Conservation (phyloP, 2,329 filamentous ascomycete genomes). For the Ceratocystis harringtonii region DNA sequence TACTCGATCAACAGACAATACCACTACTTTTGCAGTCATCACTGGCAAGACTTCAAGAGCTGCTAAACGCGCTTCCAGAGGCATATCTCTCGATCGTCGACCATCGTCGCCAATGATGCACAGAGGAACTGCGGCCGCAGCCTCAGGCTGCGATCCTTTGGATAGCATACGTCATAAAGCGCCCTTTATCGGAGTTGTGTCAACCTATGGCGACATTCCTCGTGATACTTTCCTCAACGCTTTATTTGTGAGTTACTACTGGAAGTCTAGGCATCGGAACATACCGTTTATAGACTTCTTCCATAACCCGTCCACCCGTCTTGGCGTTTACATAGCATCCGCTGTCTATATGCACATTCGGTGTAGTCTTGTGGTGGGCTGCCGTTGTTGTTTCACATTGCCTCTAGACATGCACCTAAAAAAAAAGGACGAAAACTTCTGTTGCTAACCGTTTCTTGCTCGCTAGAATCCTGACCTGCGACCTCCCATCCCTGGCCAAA, state of each 20-base stretch:
- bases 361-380: no score
- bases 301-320: background rate
- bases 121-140: background rate
- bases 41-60: conserved; percentile 4
- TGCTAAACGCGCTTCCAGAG: conserved; percentile 10
- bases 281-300: background rate
- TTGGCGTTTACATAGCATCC: background rate
- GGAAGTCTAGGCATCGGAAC: background rate
- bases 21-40: conserved; percentile 2
- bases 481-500: conserved; percentile 4
- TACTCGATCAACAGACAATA: conserved; percentile 13
- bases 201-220: conserved; percentile 10
- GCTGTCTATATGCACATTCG: background rate
- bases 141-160: background rate
- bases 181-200: conserved; percentile 16
- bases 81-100: conserved; percentile 9
- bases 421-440: background rate
- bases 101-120: conserved; percentile 5
- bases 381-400: no score
- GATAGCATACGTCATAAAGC: conserved; percentile 13
- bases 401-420: background rate
- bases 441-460: background rate
- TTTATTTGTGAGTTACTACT: conserved; percentile 14
- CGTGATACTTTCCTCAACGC: conserved; percentile 13
- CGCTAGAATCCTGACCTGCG: conserved; percentile 6